Conservation (phyloP, 495 filamentous ascomycete species). For the Aspergillus kassunensis region DNA sequence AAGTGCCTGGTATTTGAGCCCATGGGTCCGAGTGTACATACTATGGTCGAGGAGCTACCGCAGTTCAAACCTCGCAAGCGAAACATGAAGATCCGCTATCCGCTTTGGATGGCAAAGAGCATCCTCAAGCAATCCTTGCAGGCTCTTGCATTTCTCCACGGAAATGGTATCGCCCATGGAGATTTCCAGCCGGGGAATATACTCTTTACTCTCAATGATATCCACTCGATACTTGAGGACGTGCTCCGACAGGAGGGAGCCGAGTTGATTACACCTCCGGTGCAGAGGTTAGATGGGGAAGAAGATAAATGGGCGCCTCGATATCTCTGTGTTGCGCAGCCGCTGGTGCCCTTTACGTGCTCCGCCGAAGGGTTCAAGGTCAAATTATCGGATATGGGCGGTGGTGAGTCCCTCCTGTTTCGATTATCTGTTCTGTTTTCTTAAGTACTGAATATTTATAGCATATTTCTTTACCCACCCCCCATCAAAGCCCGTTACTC, state of each 20-base stretch:
- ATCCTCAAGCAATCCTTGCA: conserved; percentile 40
- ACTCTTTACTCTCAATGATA: conserved; percentile 27
- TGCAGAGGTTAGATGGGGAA: conserved; percentile 32
- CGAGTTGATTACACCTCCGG: conserved; percentile 21
- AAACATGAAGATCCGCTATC: too few relatives aligned
- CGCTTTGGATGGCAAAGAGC: conserved; percentile 34
- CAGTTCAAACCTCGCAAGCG: too few relatives aligned
- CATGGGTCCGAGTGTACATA: conserved; percentile 44
- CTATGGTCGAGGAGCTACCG: too few relatives aligned
- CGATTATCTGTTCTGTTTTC: conserved; percentile 11
- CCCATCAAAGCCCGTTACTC: conserved; percentile 27
- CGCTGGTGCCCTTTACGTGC: conserved; percentile 21
- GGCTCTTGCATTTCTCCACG: conserved; percentile 39
- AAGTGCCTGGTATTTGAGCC: conserved; percentile 47
- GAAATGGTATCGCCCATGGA: conserved; percentile 41
- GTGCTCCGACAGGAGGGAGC: conserved; percentile 21
- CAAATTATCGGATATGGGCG: conserved; percentile 40
- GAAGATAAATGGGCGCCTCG: conserved; percentile 33
- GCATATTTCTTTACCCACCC: conserved; percentile 28
- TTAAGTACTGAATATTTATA: conserved; percentile 19
- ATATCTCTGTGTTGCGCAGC: conserved; percentile 33
- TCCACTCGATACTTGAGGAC: conserved; percentile 17
- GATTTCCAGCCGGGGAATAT: conserved; percentile 46
- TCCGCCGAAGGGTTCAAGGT: conserved; percentile 24
- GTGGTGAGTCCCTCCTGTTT: conserved; percentile 24